A percentile compares a stretch with the other conserved stretches of the same genome.
These are phyloP conservation scores for Nemania sp. DNA, from an alignment of 2,329 filamentous ascomycete species.

Conservation along the genomic window DNA sequence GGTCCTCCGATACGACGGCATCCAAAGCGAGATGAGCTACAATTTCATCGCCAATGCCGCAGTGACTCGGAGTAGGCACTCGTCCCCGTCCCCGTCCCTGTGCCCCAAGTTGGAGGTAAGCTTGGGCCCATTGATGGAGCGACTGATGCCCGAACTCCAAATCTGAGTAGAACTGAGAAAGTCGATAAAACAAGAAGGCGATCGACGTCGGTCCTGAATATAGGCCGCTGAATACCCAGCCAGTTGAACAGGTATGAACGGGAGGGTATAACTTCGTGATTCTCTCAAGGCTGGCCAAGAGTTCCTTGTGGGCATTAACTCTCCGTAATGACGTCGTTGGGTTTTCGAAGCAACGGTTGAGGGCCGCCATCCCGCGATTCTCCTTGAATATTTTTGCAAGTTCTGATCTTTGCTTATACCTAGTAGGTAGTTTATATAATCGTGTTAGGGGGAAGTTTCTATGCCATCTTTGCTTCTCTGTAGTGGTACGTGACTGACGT, in stretches of 20 bases:
- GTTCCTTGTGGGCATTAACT: constrained; percentile 28
- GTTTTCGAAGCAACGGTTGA: constrained; percentile 31
- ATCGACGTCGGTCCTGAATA: constrained; percentile 59
- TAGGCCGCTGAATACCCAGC: constrained; percentile 50
- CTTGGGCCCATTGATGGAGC: constrained; percentile 51
- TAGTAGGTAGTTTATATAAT: neutral
- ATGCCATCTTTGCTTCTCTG: neutral
- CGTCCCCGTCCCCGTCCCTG: constrained; percentile 41
- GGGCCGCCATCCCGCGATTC: constrained; percentile 18
- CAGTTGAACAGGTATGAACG: constrained; percentile 37
- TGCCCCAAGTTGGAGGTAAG: constrained; percentile 50
- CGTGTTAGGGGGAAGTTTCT: neutral
- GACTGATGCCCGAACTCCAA: constrained; percentile 49
- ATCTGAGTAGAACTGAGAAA: constrained; percentile 51
- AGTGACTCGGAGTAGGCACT: constrained; percentile 48
- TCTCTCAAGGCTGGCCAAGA: constrained; percentile 33
- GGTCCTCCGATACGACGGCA: constrained; percentile 48
- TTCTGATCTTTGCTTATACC: neutral
- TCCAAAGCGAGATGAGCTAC: constrained; percentile 52
- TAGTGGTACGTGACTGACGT: neutral
- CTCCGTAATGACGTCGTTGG: constrained; percentile 7
- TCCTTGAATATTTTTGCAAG: neutral
- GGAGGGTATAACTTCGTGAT: constrained; percentile 32
- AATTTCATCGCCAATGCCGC: constrained; percentile 56
- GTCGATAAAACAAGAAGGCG: constrained; percentile 58